Evolutionary conservation across 441 rosid species (phyloP).

Genomic region (Adansonia rubrostipa): DNA sequence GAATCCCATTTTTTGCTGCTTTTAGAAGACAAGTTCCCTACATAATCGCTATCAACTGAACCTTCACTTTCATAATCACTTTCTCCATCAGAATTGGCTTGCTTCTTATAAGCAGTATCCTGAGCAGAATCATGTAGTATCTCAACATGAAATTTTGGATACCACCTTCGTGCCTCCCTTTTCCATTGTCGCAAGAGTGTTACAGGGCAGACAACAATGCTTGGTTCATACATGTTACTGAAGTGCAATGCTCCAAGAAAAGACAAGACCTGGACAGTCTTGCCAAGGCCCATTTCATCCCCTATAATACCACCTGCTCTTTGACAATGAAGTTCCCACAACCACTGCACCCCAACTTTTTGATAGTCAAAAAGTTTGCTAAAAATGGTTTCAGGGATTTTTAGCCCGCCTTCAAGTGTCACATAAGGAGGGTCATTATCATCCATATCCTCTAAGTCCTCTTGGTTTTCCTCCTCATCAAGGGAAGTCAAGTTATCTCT

Average conservation of each 20-base stretch:
- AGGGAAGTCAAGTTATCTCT: conserved; percentile 48
- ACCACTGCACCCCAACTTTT: conserved; percentile 98
- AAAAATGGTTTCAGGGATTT: conserved; percentile 74
- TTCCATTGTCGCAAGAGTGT: conserved; percentile 94
- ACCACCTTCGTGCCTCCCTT: conserved; percentile 94
- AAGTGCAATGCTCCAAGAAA: conserved; percentile 93
- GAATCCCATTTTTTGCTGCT: conserved; percentile 77
- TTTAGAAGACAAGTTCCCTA: conserved; percentile 47
- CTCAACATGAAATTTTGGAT: conserved; percentile 75
- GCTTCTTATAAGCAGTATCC: conserved; percentile 52
- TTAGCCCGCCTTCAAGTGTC: conserved; percentile 83
- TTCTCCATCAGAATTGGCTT: conserved; percentile 46
- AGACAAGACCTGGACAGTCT: conserved; percentile 89
- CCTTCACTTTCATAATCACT: conserved; percentile 69
- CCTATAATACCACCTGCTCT: conserved; percentile 97
- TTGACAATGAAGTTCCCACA: conserved; percentile 99
- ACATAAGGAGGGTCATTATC: conserved; percentile 50
- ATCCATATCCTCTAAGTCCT: conserved; percentile 52
- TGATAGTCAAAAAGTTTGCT: conserved; percentile 88
- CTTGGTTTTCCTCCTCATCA: conserved; percentile 62
- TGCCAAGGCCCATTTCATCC: conserved; percentile 99
- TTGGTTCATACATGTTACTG: conserved; percentile 88
- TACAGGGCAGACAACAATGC: conserved; percentile 92
- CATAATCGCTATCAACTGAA: conserved; percentile 66
- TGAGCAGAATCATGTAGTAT: conserved; percentile 89